A percentile compares a stretch with the other conserved stretches of the same genome.
Conservation (phyloP, 352 stramenopile genomes). For the Thalassiosira mediterranea region DNA sequence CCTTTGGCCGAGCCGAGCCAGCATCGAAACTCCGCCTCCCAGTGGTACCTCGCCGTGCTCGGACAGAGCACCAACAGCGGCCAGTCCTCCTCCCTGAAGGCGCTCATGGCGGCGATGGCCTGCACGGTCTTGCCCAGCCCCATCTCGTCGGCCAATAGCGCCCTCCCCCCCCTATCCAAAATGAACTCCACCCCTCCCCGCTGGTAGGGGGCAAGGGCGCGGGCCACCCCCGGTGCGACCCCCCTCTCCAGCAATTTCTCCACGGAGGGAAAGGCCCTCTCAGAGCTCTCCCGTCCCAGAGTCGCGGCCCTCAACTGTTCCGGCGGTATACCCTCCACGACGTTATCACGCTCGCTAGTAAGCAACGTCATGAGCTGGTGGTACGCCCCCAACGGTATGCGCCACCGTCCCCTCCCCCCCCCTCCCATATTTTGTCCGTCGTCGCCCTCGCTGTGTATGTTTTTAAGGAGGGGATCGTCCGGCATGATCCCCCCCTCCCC, state of each 20-base stretch:
- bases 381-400: constrained; percentile 75
- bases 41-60: constrained; percentile 85
- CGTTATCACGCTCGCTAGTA: constrained; percentile 20
- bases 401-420: constrained; percentile 57
- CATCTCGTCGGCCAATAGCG: constrained; percentile 43
- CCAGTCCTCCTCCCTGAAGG: constrained; percentile 82
- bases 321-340: constrained; percentile 68
- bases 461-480: constrained; percentile 34
- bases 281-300: constrained; percentile 58
- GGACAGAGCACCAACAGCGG: constrained; percentile 87
- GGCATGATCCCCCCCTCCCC: constrained; percentile 13
- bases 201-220: constrained; percentile 77
- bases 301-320: constrained; percentile 69
- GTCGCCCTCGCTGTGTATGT: background rate
- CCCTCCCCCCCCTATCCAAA: constrained; percentile 67
- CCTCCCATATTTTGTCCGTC: background rate
- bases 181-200: constrained; percentile 82
- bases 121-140: constrained; percentile 77
- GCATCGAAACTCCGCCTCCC: constrained; percentile 84
- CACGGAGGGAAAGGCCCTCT: constrained; percentile 47
- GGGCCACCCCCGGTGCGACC: constrained; percentile 57
- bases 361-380: constrained; percentile 67
- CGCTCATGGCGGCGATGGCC: constrained; percentile 74
- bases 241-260: constrained; percentile 61
- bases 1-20: constrained; percentile 62